phyloP scores from a whole-genome alignment of 192 early-diverging fungal species.

The Dissophora globulifera region DNA sequence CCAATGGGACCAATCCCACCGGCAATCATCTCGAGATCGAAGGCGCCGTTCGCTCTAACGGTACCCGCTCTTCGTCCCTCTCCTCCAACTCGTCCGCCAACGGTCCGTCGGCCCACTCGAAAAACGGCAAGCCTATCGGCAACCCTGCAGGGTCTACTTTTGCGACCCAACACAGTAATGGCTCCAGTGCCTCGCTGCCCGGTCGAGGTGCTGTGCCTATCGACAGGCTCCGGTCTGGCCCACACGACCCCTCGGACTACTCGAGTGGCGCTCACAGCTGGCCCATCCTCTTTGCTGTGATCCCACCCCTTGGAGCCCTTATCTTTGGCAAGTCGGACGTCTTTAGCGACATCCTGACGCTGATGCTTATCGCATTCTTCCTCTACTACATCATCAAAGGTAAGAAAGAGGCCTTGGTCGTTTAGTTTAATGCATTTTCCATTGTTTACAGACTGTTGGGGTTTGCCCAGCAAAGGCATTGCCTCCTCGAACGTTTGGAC shows the following conservation, averaged over 20 bases:
- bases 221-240: constrained; percentile 14
- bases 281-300: constrained; percentile 67
- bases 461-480: constrained; percentile 3
- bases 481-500: too few species aligned
- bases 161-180: constrained; percentile 13
- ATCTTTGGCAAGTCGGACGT: constrained; percentile 68
- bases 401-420: constrained; percentile 23
- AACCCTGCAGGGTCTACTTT: not conserved
- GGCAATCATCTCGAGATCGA: constrained; percentile 29
- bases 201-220: not conserved
- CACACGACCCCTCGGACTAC: constrained; percentile 50
- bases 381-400: constrained; percentile 72
- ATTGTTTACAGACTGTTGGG: too few species aligned
- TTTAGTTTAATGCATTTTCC: not conserved
- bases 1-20: not conserved
- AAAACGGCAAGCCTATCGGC: not conserved
- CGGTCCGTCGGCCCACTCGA: constrained; percentile 9
- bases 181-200: constrained; percentile 21
- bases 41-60: constrained; percentile 5
- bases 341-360: constrained; percentile 67
- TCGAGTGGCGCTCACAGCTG: constrained; percentile 61
- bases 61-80: constrained; percentile 25
- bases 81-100: constrained; percentile 33
- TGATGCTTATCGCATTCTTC: constrained; percentile 66
- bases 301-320: constrained; percentile 66